Evolutionary conservation across 2,329 filamentous ascomycete species (phyloP).

Genomic region (Pezicula carpinea): DNA sequence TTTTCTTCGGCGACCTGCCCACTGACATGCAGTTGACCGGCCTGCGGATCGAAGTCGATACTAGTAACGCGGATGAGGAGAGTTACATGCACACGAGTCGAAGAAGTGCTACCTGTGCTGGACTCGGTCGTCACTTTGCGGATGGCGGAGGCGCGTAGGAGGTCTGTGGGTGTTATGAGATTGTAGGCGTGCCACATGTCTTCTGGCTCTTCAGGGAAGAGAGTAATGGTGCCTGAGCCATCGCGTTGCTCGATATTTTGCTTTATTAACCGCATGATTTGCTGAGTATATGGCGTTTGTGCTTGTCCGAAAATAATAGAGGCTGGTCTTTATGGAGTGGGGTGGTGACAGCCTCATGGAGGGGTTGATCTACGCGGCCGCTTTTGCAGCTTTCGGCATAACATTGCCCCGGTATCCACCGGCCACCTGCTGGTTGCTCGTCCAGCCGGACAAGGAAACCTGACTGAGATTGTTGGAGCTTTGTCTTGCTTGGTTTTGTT

Average conservation of each 20-base stretch:
- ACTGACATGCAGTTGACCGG: conserved; percentile 62
- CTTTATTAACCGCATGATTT: too few relatives aligned
- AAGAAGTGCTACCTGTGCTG: conserved; percentile 55
- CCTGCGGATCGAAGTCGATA: conserved; percentile 66
- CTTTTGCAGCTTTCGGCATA: too few relatives aligned
- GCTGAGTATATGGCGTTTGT: too few relatives aligned
- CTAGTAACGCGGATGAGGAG: conserved; percentile 61
- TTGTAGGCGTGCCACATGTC: conserved; percentile 80
- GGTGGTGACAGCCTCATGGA: too few relatives aligned
- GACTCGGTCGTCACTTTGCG: conserved; percentile 58
- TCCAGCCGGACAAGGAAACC: too few relatives aligned
- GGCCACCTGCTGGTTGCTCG: too few relatives aligned
- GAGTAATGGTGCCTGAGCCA: conserved; percentile 60
- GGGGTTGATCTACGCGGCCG: too few relatives aligned
- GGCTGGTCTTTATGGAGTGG: too few relatives aligned
- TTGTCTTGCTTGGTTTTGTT: too few relatives aligned
- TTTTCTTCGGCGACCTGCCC: conserved; percentile 64
- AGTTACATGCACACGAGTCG: conserved; percentile 58
- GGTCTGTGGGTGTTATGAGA: conserved; percentile 61
- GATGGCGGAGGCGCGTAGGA: conserved; percentile 60
- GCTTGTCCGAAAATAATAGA: too few relatives aligned
- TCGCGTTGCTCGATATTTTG: conserved; percentile 27
- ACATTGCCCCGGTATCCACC: too few relatives aligned
- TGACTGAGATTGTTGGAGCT: too few relatives aligned
- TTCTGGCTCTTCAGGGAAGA: conserved; percentile 69